These are phyloP conservation scores for Neofusicoccum parvum DNA, from an alignment of 2,329 filamentous ascomycete species.

Conservation along the genomic window DNA sequence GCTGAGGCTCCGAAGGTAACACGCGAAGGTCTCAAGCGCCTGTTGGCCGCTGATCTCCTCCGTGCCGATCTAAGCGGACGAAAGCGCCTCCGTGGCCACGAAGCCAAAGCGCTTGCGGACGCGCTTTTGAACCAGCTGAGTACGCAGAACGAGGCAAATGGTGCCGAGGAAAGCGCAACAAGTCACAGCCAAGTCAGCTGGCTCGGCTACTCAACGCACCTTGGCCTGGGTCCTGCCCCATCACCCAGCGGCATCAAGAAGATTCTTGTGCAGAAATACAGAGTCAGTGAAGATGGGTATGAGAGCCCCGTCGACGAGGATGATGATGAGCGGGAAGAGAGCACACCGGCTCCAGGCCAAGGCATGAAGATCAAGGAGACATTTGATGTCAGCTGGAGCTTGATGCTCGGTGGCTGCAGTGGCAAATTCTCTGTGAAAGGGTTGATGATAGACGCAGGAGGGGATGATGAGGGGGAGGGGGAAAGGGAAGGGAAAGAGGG, in stretches of 20 bases:
- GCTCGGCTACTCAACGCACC: slow-evolving; percentile 37
- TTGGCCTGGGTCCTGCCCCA: slow-evolving; percentile 41
- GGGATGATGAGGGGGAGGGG: slow-evolving; percentile 17
- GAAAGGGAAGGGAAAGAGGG: neutral
- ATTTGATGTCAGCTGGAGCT: slow-evolving; percentile 49
- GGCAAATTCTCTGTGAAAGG: slow-evolving; percentile 49
- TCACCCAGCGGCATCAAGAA: slow-evolving; percentile 36
- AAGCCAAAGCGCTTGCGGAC: slow-evolving; percentile 50
- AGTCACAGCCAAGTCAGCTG: slow-evolving; percentile 44
- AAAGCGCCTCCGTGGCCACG: slow-evolving; percentile 47
- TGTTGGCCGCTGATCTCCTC: slow-evolving; percentile 50
- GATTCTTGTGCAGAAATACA: slow-evolving; percentile 46
- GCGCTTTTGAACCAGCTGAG: slow-evolving; percentile 40
- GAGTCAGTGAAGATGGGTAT: slow-evolving; percentile 43
- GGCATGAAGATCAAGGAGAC: slow-evolving; percentile 36
- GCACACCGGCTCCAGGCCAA: slow-evolving; percentile 22
- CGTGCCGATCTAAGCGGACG: slow-evolving; percentile 48
- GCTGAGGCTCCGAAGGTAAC: slow-evolving; percentile 21
- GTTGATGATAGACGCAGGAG: slow-evolving; percentile 28
- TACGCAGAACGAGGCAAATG: slow-evolving; percentile 23
- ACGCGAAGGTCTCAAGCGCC: slow-evolving; percentile 48
- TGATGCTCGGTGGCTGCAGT: slow-evolving; percentile 43
- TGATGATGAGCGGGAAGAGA: slow-evolving; percentile 25
- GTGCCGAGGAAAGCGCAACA: slow-evolving; percentile 30
- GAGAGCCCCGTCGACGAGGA: slow-evolving; percentile 45